These are phyloP conservation scores for Friedmanniomyces endolithicus DNA, from an alignment of 495 filamentous ascomycete genomes.

Conservation along the genomic window DNA sequence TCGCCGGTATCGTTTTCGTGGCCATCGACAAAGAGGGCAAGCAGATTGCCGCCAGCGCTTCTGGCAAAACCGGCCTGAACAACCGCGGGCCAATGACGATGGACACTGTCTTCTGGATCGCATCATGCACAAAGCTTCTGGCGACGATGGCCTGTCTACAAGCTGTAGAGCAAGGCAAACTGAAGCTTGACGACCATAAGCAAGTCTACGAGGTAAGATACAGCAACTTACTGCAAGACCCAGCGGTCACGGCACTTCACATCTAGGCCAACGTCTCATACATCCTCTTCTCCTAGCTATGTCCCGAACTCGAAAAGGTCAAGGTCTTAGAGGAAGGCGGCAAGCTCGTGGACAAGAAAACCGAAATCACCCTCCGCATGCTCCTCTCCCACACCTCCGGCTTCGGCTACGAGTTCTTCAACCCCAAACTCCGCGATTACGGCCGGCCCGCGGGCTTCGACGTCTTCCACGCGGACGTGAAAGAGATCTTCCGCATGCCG, in stretches of 20 bases:
- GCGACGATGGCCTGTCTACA: conserved; percentile 48
- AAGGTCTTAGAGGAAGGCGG: conserved; percentile 39
- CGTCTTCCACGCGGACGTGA: conserved; percentile 39
- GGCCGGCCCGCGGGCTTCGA: conserved; percentile 38
- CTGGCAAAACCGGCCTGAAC: conserved; percentile 34
- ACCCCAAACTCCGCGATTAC: conserved; percentile 38
- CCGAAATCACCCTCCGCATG: conserved; percentile 49
- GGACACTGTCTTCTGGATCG: conserved; percentile 43
- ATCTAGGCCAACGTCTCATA: too few species aligned
- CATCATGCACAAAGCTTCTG: conserved; percentile 41
- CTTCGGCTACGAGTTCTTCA: conserved; percentile 38
- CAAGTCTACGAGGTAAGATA: conserved; percentile 37
- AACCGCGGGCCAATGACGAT: conserved; percentile 35
- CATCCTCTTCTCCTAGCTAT: too few species aligned
- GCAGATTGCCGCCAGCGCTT: conserved; percentile 36
- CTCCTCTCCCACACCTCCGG: conserved; percentile 45
- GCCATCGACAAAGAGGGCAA: conserved; percentile 39
- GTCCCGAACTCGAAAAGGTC: conserved; percentile 40
- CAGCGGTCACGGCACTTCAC: too few species aligned
- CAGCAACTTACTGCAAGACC: too few species aligned
- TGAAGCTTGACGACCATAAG: conserved; percentile 41
- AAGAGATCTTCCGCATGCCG: conserved; percentile 35
- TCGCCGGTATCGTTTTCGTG: conserved; percentile 39
- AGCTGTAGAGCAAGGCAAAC: conserved; percentile 42
- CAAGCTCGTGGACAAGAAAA: conserved; percentile 38